Base-by-base conservation (phyloP, 108 stramenopile genomes). In the Skeletonema menzelii region DNA sequence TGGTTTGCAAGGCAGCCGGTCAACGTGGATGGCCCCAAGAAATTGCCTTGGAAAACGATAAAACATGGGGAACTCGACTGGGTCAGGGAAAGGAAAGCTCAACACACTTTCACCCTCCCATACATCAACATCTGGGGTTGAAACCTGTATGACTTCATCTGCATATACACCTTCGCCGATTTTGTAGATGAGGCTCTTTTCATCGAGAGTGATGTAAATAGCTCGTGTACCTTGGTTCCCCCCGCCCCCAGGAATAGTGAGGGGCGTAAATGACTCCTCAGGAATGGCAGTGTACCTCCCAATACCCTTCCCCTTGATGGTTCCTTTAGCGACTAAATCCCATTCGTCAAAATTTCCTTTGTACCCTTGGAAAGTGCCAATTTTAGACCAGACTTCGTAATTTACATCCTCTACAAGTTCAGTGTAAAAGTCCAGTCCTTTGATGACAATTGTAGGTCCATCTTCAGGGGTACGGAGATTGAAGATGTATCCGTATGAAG, bases 401-500 rank as follows among this genome's bases (percentile, higher is more conserved):
- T 62, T 62, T 24, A 71, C 27, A 10, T 8, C 22, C 0, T 28
- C 30, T 28, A 59, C 44, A 31, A 32, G 20, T 49, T 27, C 70
- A 8, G 70, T 71, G 28, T 61, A 71, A 53, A 71, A 71, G 31
- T 71, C 70, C 13, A 69, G 19, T 3, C 69, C 58, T 42, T 15
- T 44, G 17, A 69, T 20, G 0, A 42, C 24, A 12, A 69, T 27
- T 5, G 34, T 58, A n/a, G 28, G 32, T 10, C 59, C 57, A 14
- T 59, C 58, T 27, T 57, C 14, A 14, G 20, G 56, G 2, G 69
- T 59, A 22, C 58, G 57, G 28, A 69, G 7, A 26, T 59, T 69
- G 57, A 69, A 69, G 8, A 69, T 26, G 34, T 20, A 69, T 26
- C 69, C 69, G n/a, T 44, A 69, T 2, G 55, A 68, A 26, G 69